Conservation (phyloP, 2,329 filamentous ascomycete species). For the Aspergillus quadricinctus region DNA sequence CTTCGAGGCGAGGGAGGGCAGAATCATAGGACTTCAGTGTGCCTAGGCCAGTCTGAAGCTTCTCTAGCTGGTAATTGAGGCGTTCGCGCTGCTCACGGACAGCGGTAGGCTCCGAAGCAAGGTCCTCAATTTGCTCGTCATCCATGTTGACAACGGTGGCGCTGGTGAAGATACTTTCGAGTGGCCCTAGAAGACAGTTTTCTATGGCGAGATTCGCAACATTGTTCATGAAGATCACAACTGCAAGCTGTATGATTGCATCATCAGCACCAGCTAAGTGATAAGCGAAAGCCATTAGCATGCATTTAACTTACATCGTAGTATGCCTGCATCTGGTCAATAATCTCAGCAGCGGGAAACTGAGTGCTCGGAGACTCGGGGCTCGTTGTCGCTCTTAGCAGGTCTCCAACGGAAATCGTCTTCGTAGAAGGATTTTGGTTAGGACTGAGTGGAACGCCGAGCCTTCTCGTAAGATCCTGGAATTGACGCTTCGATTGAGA, state of each 20-base stretch:
- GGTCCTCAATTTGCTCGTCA: slow-evolving; percentile 29
- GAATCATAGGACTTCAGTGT: slow-evolving; percentile 1
- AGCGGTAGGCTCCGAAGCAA: slow-evolving; percentile 32
- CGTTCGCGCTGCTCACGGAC: slow-evolving; percentile 11
- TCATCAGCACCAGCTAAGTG: not conserved
- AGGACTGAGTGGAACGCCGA: not conserved
- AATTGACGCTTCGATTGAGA: slow-evolving; percentile 7
- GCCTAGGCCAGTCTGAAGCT: slow-evolving; percentile 9
- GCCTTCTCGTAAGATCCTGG: not conserved
- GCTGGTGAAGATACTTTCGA: slow-evolving; percentile 42
- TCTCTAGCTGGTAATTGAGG: slow-evolving; percentile 14
- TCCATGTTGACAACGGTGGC: slow-evolving; percentile 33
- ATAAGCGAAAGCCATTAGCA: no score
- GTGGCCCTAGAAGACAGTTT: slow-evolving; percentile 43
- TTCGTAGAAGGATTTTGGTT: not conserved
- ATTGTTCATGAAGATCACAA: slow-evolving; percentile 46
- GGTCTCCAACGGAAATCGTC: not conserved
- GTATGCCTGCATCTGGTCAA: slow-evolving; percentile 42
- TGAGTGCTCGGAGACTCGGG: slow-evolving; percentile 12
- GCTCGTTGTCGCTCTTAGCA: not conserved
- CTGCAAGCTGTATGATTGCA: slow-evolving; percentile 21
- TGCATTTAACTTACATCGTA: slow-evolving; percentile 16
- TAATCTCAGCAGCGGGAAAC: slow-evolving; percentile 38
- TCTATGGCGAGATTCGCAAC: slow-evolving; percentile 49
- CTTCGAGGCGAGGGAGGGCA: not conserved